Evolutionary conservation across 2,329 filamentous ascomycete genomes (phyloP).

Genomic region (Berkeleyomyces rouxiae): DNA sequence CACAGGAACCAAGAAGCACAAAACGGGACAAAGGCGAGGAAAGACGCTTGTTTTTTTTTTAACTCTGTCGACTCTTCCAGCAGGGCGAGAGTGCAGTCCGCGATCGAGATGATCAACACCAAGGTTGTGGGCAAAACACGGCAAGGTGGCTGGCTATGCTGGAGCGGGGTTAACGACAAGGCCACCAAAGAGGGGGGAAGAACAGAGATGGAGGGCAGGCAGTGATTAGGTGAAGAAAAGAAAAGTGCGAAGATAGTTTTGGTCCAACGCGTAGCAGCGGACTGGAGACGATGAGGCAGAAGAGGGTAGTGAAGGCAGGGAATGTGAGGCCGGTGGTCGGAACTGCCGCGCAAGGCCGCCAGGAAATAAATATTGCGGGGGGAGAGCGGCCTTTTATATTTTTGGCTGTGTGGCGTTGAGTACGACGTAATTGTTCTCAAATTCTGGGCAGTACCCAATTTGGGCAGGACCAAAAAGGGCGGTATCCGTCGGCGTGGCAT

Average conservation of each 20-base stretch:
- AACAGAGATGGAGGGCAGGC: neutral
- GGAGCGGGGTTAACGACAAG: neutral
- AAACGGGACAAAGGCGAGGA: neutral
- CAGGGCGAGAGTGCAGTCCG: slow-evolving; percentile 1
- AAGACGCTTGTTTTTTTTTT: neutral
- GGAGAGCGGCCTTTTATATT: slow-evolving; percentile 12
- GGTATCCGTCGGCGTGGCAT: no score
- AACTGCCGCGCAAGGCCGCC: slow-evolving; percentile 11
- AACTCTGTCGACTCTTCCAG: neutral
- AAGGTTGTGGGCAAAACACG: neutral
- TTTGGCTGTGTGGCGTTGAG: slow-evolving; percentile 13
- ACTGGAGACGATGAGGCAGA: neutral
- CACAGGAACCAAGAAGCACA: slow-evolving; percentile 1
- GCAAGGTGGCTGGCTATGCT: neutral
- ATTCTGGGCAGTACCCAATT: neutral
- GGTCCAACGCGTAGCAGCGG: neutral
- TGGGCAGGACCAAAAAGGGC: neutral
- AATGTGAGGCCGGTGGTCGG: slow-evolving; percentile 12
- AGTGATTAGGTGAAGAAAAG: neutral
- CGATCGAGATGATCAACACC: slow-evolving; percentile 11
- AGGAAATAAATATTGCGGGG: slow-evolving; percentile 7
- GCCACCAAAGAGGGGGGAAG: neutral
- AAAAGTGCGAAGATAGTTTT: neutral
- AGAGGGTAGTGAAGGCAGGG: neutral
- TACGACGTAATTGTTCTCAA: slow-evolving; percentile 7